Base-by-base conservation (phyloP, 352 stramenopile species). In the Phytophthora parvispora region DNA sequence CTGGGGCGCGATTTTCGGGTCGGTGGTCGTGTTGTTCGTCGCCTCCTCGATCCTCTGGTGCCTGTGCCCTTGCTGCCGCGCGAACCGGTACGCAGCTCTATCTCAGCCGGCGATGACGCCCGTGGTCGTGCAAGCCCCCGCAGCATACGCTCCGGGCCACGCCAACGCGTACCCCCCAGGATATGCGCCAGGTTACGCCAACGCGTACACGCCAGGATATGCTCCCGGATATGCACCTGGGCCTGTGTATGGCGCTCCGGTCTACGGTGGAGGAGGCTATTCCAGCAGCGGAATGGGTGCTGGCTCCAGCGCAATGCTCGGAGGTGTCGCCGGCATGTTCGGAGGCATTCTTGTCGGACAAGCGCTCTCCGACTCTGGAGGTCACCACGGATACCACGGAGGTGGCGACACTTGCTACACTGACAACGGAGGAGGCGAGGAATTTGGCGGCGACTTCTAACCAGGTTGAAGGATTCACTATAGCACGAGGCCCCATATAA, bases 391-490 rank as follows among this genome's bases (percentile, higher is more conserved):
- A 31, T 67, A 71, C 18, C 12, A 62, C 6, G 31, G 13, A 31
- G 63, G 28, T 24, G 57, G 29, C 40, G 49, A 34, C 47, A 34
- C 56, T 31, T 51, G 32, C 32, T 68, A 45, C 12, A 45, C 47
- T 38, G 43, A 59, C 25, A 63, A 63, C 27, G 71, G 61, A 58
- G 64, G 64, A 29, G 71, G 60, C 18, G 67, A 74, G 22, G 67
- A 76, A 31, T 79, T 74, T n/a, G 67, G 72, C 15, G 72, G 72
- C 6, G 72, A 79, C 18, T 79, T 79, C 34, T 78, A 69, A 32
- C 29, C 18, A 47, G 16, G 40, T 13, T 49, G 9, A 27, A 49
- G 9, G 42, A 16, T 13, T 48, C 40, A 25, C n/a, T 48, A 25
- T 15, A 25, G 18, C 40, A 48, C 15, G 3, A 27, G 27, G 27